Evolutionary conservation across 805 yeast species (phyloP).

Genomic region (Clavispora fructus): DNA sequence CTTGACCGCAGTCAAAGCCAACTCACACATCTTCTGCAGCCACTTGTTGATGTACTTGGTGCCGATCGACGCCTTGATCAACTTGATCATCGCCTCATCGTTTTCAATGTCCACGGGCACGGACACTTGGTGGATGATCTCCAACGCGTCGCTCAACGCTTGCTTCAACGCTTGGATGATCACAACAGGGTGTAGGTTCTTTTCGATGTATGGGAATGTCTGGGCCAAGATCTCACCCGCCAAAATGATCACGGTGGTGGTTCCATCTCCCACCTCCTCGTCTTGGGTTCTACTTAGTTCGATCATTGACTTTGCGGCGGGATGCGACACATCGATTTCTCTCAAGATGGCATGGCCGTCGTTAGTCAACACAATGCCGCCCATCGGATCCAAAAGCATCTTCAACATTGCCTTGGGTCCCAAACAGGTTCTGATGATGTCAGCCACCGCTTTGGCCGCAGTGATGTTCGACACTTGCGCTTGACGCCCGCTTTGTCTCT

Average conservation of each 20-base stretch:
- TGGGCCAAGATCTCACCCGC: conserved; percentile 98
- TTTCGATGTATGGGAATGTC: conserved; percentile 89
- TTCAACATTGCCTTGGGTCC: conserved; percentile 99
- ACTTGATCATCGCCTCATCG: conserved; percentile 79
- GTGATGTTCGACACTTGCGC: conserved; percentile 96
- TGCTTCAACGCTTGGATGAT: conserved; percentile 90
- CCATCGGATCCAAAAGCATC: conserved; percentile 95
- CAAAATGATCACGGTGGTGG: conserved; percentile 92
- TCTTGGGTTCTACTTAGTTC: conserved; percentile 96
- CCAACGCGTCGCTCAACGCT: conserved; percentile 86
- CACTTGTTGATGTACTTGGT: conserved; percentile 90
- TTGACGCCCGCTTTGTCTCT: conserved; percentile 92
- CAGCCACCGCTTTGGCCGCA: conserved; percentile 99
- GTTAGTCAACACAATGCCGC: conserved; percentile 93
- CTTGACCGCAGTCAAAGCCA: conserved; percentile 83
- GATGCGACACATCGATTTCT: conserved; percentile 96
- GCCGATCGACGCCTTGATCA: conserved; percentile 89
- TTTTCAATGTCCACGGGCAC: conserved; percentile 77
- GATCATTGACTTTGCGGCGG: conserved; percentile 98
- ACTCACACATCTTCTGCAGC: conserved; percentile 85
- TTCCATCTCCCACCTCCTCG: conserved; percentile 98
- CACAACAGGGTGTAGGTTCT: conserved; percentile 94
- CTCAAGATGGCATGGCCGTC: conserved; percentile 98
- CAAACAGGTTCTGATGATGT: conserved; percentile 92
- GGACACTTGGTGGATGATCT: conserved; percentile 77